Evolutionary conservation across 208 protist genomes (phyloP).

Genomic region (Acanthamoeba lugdunensis): DNA sequence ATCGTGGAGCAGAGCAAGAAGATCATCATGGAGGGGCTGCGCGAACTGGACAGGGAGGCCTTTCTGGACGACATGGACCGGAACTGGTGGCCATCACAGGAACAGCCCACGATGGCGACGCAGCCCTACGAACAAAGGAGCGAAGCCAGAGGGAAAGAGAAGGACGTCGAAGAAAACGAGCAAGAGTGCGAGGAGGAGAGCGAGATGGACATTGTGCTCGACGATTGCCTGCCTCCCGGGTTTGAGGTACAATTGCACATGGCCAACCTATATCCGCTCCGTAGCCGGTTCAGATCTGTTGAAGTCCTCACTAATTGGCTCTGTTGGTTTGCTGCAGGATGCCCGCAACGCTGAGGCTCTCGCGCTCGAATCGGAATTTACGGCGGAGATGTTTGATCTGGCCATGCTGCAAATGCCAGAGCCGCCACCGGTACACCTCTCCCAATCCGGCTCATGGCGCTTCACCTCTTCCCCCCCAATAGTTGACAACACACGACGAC

Average conservation of each 20-base stretch:
- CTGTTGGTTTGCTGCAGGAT: background rate
- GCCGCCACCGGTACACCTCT: background rate
- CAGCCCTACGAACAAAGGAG: background rate
- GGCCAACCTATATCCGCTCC: no score
- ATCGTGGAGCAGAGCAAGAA: background rate
- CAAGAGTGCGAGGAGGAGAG: background rate
- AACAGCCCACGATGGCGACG: background rate
- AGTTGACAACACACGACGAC: background rate
- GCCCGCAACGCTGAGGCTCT: background rate
- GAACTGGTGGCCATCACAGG: background rate
- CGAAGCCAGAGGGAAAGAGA: background rate
- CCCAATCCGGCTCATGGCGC: background rate
- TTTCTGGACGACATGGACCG: conserved; percentile 42
- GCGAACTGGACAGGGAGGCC: background rate
- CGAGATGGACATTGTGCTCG: conserved; percentile 24
- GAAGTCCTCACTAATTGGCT: background rate
- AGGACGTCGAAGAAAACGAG: background rate
- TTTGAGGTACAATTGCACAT: background rate
- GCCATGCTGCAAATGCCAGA: conserved; percentile 45
- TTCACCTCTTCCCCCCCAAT: background rate
- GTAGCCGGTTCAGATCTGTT: no score
- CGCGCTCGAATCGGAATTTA: conserved; percentile 23
- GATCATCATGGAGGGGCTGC: conserved; percentile 11
- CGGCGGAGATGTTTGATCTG: conserved; percentile 56
- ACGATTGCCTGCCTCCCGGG: background rate